A percentile compares a stretch with the other conserved stretches of the same genome.
Conservation (phyloP, 2,329 filamentous ascomycete genomes). For the Hymenoscyphus salicellus region DNA sequence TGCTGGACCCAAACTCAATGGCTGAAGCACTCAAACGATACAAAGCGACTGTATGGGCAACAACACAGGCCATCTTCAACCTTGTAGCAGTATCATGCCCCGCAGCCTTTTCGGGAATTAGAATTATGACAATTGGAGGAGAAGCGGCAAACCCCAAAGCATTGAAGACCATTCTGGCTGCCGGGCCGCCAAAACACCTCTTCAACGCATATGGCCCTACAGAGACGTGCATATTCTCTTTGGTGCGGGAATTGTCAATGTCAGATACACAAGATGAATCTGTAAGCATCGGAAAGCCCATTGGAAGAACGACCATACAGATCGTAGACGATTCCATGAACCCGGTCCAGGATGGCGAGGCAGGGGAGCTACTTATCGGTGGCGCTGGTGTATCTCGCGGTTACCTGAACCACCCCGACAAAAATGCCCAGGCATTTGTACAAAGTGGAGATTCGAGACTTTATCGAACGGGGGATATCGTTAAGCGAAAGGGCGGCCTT, state of each 20-base stretch:
- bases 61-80: slow-evolving; percentile 3
- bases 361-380: slow-evolving; percentile 2
- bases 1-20: background rate
- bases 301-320: background rate
- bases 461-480: slow-evolving; percentile 6
- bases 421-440: slow-evolving; percentile 3
- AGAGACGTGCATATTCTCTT: background rate
- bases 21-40: background rate
- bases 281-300: slow-evolving; percentile 2
- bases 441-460: background rate
- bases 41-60: slow-evolving; percentile 3
- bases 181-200: slow-evolving; percentile 1
- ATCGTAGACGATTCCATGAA: slow-evolving; percentile 1
- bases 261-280: background rate
- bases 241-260: background rate
- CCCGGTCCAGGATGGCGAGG: background rate
- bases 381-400: background rate
- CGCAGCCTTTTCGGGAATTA: background rate
- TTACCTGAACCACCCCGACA: background rate
- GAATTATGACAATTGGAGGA: background rate
- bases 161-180: background rate
- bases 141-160: slow-evolving; percentile 3
- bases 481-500: slow-evolving; percentile 1
- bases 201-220: slow-evolving; percentile 5
- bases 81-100: background rate